Evolutionary conservation across 2,329 filamentous ascomycete genomes (phyloP), one percentile per base, ranked within the genome.

Genomic region (Venturia carpophila): DNA sequence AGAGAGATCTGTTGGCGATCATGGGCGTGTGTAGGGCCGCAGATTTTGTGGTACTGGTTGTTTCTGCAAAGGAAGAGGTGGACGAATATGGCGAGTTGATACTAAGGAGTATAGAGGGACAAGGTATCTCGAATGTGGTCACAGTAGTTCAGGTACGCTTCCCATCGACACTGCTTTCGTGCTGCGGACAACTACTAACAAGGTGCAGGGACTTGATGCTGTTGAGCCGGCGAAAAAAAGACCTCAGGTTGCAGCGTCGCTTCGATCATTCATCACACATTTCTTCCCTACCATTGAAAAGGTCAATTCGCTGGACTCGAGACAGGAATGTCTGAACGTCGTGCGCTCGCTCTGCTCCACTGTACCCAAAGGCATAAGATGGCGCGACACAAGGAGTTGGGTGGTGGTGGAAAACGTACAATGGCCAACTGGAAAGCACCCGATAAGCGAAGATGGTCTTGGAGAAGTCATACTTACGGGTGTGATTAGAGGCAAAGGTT

Each of bases 351-450:
- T 99, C 19, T 99, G 94, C 80, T 96, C 87, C 68, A 91, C 89
- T 43, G 92, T 89, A 55, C 93, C 94, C 13, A 97, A 96, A 78
- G 94, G 94, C 0, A 85, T 99, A n/a, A 82, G 88, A 68, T 99
- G 94, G 94, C 86, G 94, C 70, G 94, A 99, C 63, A 91, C 96
- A 69, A 84, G 94, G 70, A 96, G 92, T 71, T 99, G 94, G 90
- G 91, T 99, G 88, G 79, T 96, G 66, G 85, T 93, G 5, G 94
- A 99, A 69, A 84, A 92, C 37, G 80, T 96, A 64, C 78, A 84
- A 69, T 96, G 92, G 82, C 82, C 85, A 13, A 81, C 84, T 27
- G 74, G 73, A 19, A 76, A 76, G 67, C 71, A 73, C 11, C 71
- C 71, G 3, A 67, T 70, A 37, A 80, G 78, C 5, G 81, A 82